Base-by-base conservation (phyloP, 495 filamentous ascomycete genomes). In the Talaromyces wortmannii region DNA sequence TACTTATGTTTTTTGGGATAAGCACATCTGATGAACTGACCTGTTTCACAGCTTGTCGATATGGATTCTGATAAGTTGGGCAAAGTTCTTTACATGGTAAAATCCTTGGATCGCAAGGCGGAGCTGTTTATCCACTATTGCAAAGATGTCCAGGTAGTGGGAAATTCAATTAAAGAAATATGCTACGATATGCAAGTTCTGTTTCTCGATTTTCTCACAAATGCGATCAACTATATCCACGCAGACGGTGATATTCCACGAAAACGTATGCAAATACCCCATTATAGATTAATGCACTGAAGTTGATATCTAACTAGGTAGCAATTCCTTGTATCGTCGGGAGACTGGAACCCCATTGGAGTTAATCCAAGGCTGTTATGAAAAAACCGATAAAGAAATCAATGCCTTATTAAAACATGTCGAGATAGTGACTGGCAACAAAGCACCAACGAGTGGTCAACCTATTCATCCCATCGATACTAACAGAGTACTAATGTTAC, bases 401-500 rank as follows among this genome's bases (percentile, higher is more conserved):
- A 36, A 36, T 36, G 33, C 6, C 6, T 6, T 12, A 36, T 12
- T 36, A 36, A 36, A 36, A 36, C 33, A 12, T 6, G 12, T 36
- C 12, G 33, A 36, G 33, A 12, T 6, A 6, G 6, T 36, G 33
- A 12, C 33, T 36, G 6, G 6, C 6, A 36, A 6, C 33, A 36
- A 36, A 6, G 6, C 12, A 36, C 33, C 33, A 36, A 36, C 12
- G 33, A 6, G 6, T 36, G 33, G 6, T 36, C 33, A 36, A 36
- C 33, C 33, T 36, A 12, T 6, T 6, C 33, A 6, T 36, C 33
- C 33, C 33, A 36, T 12, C 6, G 33, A 36, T 12, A 36, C 33
- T 12, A 36, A 36, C 12, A 36, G 33, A 36, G 12, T 36, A 36
- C 33, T 8, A 13, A 59, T 53, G 42, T 32, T 62, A 7, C 57